A percentile compares a stretch with the other conserved stretches of the same genome.
Conservation (phyloP, 345 rosid species). For the Adansonia digitata region DNA sequence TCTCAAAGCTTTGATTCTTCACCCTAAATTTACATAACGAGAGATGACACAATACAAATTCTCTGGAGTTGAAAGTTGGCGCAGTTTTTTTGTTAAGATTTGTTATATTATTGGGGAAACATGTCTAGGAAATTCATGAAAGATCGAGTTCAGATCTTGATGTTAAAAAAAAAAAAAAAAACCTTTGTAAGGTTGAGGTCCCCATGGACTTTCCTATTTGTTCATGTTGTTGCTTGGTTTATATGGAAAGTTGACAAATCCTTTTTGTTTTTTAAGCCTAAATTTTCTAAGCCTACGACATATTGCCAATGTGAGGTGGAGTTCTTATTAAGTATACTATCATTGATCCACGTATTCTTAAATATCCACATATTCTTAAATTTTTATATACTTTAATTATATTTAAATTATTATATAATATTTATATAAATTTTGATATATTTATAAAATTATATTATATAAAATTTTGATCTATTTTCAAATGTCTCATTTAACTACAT, state of each 20-base stretch:
- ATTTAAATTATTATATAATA: too few relatives aligned
- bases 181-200: background rate
- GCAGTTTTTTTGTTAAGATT: background rate
- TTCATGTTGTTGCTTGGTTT: background rate
- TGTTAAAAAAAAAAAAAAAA: too few relatives aligned
- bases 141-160: background rate
- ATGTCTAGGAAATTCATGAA: background rate
- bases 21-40: background rate
- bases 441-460: too few relatives aligned
- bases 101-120: background rate
- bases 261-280: background rate
- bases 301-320: background rate
- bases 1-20: background rate
- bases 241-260: background rate
- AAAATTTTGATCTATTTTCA: too few relatives aligned
- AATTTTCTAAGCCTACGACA: background rate
- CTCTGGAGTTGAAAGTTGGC: background rate
- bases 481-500: too few relatives aligned
- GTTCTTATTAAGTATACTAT: background rate
- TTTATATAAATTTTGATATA: too few relatives aligned
- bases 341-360: too few relatives aligned
- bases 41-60: background rate
- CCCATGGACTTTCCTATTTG: background rate
- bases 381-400: too few relatives aligned
- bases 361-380: too few relatives aligned